Percentiles rank a stretch among this genome's conserved stretches.
Conservation (phyloP, 1,284 basidiomycete species). For the Schizopora paradoxa region DNA sequence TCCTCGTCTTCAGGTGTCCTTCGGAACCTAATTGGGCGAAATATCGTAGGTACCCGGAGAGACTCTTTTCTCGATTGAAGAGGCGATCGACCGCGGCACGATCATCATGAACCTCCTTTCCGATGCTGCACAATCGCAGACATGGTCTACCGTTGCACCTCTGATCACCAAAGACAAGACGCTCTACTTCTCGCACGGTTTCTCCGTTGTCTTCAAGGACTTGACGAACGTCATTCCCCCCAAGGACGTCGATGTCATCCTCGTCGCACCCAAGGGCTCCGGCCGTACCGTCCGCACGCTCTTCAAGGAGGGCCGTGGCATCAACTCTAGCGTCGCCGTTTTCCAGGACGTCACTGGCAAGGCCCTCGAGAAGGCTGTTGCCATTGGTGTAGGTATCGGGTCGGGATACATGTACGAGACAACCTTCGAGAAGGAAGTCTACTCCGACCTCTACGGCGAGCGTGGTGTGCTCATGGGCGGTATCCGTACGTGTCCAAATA, state of each 20-base stretch:
- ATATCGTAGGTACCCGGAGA: constrained; percentile 78
- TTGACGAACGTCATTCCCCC: constrained; percentile 95
- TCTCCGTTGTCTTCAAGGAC: constrained; percentile 98
- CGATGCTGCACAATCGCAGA: constrained; percentile 95
- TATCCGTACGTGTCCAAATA: constrained; percentile 63
- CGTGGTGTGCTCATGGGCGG: constrained; percentile 99
- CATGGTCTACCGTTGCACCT: constrained; percentile 85
- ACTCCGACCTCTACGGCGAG: constrained; percentile 99
- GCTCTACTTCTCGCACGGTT: constrained; percentile 99
- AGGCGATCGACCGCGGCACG: constrained; percentile 92
- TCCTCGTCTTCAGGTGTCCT: background rate
- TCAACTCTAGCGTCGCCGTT: constrained; percentile 87
- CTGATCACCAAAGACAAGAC: constrained; percentile 99
- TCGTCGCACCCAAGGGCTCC: constrained; percentile 98
- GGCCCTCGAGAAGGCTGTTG: constrained; percentile 95
- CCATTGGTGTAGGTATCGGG: constrained; percentile 91
- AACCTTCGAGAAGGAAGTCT: constrained; percentile 99
- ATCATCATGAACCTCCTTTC: constrained; percentile 99
- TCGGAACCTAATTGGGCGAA: constrained; percentile 1
- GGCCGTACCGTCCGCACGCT: constrained; percentile 98
- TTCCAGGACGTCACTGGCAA: constrained; percentile 96
- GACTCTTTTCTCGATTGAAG: constrained; percentile 97
- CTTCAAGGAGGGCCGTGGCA: constrained; percentile 99
- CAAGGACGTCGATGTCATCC: constrained; percentile 94
- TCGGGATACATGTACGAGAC: constrained; percentile 98